phyloP scores from a whole-genome alignment of 2,329 filamentous ascomycete species.

The Colletotrichum sp. region DNA sequence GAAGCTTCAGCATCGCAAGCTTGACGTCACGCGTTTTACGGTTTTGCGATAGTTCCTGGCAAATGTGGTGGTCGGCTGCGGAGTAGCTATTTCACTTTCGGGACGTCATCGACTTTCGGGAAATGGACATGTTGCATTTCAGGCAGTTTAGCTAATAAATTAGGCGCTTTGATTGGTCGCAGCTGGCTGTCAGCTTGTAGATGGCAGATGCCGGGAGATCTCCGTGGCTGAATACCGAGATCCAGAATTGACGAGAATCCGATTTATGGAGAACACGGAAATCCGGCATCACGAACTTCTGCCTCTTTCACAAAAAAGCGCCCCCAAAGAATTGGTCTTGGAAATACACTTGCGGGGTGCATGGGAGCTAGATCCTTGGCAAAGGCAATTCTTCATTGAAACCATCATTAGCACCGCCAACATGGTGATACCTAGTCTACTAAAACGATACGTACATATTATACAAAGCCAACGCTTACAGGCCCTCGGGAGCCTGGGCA shows the following conservation, averaged over 20 bases:
- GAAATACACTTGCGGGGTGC: neutral
- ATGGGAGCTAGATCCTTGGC: neutral
- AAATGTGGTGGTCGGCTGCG: neutral
- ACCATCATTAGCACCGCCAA: neutral
- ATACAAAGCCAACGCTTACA: neutral
- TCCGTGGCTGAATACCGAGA: neutral
- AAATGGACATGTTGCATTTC: neutral
- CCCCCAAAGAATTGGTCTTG: neutral
- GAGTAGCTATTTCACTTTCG: neutral
- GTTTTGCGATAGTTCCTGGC: neutral
- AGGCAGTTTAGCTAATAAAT: neutral
- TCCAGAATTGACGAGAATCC: neutral
- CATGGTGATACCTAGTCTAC: neutral
- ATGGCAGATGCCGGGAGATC: slow-evolving; percentile 14
- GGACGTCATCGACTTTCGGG: slow-evolving; percentile 11
- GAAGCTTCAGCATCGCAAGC: neutral
- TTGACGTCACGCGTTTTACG: slow-evolving; percentile 6
- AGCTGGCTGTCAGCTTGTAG: neutral
- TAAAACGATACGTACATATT: neutral
- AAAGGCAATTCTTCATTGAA: neutral
- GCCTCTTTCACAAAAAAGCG: neutral
- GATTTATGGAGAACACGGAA: neutral
- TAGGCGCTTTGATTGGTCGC: neutral
- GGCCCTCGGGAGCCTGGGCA: neutral
- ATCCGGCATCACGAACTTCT: neutral